Percentiles rank a stretch among this genome's conserved stretches.
Conservation (phyloP, 2,329 filamentous ascomycete species). For the Colletotrichum sp. region DNA sequence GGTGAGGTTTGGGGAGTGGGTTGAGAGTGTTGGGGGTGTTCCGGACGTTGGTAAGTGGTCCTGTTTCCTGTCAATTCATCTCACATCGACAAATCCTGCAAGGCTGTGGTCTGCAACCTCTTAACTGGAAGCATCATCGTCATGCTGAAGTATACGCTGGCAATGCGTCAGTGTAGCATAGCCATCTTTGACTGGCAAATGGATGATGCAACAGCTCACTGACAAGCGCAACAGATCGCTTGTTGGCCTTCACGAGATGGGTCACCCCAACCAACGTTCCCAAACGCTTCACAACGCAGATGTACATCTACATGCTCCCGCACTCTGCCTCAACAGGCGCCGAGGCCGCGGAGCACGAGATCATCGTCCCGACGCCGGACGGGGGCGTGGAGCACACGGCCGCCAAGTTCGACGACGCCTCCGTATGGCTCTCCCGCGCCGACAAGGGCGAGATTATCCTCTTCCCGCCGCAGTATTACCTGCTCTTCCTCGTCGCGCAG, state of each 20-base stretch:
- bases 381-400: conserved; percentile 71
- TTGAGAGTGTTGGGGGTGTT: conserved; percentile 57
- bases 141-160: too few species aligned
- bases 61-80: background rate
- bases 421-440: conserved; percentile 72
- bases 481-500: conserved; percentile 63
- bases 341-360: conserved; percentile 49
- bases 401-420: conserved; percentile 75
- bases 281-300: conserved; percentile 90
- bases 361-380: conserved; percentile 73
- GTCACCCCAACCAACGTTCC: conserved; percentile 77
- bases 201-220: too few species aligned
- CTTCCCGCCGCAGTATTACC: conserved; percentile 88
- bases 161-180: too few species aligned
- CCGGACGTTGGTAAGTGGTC: conserved; percentile 67
- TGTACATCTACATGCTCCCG: conserved; percentile 94
- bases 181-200: too few species aligned
- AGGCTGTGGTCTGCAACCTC: background rate
- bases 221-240: conserved; percentile 48
- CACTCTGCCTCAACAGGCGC: conserved; percentile 41
- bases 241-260: conserved; percentile 91
- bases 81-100: background rate
- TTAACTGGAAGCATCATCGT: too few species aligned
- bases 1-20: conserved; percentile 71
- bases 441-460: conserved; percentile 73